phyloP scores from a whole-genome alignment of 2,329 filamentous ascomycete species.

The Neofusicoccum parvum region DNA sequence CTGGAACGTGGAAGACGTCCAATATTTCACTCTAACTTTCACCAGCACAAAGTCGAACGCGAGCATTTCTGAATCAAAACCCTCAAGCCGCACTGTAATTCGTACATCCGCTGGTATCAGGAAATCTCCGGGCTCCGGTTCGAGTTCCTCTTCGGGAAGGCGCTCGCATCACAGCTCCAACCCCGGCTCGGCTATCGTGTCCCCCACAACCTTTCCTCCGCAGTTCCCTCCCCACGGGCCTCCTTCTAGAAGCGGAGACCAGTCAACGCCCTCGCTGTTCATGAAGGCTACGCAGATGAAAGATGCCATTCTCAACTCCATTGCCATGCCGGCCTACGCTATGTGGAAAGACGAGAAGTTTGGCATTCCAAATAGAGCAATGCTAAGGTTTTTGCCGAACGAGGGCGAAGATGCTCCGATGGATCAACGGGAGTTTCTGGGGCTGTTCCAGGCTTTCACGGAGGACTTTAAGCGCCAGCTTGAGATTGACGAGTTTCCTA shows the following conservation, averaged over 20 bases:
- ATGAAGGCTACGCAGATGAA: constrained; percentile 76
- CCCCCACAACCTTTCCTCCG: constrained; percentile 60
- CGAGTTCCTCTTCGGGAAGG: constrained; percentile 39
- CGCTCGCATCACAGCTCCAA: constrained; percentile 34
- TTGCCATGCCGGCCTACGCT: constrained; percentile 72
- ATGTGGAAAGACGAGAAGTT: constrained; percentile 82
- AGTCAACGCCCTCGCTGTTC: constrained; percentile 64
- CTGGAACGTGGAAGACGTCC: constrained; percentile 69
- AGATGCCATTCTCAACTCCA: constrained; percentile 74
- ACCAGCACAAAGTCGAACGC: constrained; percentile 53
- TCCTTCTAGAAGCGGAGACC: constrained; percentile 58
- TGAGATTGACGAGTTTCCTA: constrained; percentile 64
- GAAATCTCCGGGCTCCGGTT: constrained; percentile 42
- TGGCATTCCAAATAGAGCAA: constrained; percentile 71
- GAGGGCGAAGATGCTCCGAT: constrained; percentile 38
- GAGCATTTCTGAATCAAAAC: constrained; percentile 21
- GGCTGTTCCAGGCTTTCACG: constrained; percentile 63
- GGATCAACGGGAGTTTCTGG: constrained; percentile 55
- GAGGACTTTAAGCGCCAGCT: constrained; percentile 66
- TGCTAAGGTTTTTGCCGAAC: constrained; percentile 45
- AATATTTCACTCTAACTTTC: constrained; percentile 75
- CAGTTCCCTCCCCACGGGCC: constrained; percentile 70
- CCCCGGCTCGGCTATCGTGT: constrained; percentile 44
- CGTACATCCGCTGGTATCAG: constrained; percentile 42
- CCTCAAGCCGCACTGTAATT: constrained; percentile 44